phyloP scores from a whole-genome alignment of 768 basidiomycete species.

The Cystofilobasidium capitatum region DNA sequence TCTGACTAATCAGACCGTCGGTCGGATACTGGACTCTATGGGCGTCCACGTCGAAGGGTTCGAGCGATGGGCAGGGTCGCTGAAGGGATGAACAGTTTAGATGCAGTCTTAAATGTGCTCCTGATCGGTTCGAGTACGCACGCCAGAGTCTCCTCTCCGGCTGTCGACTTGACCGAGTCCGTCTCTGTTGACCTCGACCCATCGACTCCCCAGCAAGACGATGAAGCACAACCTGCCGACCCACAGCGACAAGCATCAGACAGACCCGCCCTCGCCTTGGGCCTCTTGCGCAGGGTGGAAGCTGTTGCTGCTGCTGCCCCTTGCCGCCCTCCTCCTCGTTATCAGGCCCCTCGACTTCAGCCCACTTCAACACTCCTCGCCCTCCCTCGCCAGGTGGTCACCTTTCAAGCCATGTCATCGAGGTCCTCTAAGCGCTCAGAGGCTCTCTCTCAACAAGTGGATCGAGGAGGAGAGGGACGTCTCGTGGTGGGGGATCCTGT shows the following conservation, averaged over 20 bases:
- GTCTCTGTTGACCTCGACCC: no score
- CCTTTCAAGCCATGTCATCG: not conserved
- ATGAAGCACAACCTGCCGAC: no score
- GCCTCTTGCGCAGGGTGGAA: no score
- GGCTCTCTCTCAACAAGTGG: not conserved
- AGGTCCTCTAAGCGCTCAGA: not conserved
- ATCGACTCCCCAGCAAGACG: no score
- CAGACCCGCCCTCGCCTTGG: no score
- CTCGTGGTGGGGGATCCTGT: not conserved
- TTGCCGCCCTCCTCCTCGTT: not conserved
- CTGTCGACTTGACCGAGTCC: no score
- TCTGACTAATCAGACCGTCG: conserved; percentile 14
- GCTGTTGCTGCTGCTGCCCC: not conserved
- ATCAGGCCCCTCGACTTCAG: not conserved
- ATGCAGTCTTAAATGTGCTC: no score
- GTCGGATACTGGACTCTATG: conserved; percentile 7
- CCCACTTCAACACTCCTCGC: no score
- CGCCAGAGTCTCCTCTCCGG: no score
- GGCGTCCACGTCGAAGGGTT: conserved; percentile 16
- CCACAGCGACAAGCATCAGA: no score
- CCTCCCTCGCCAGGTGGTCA: no score
- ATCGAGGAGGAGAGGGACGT: conserved; percentile 8
- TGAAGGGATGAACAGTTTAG: conserved; percentile 1
- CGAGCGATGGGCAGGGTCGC: conserved; percentile 13
- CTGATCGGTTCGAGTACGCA: no score